Base-by-base conservation (phyloP, 805 yeast species). In the Millerozyma miso region DNA sequence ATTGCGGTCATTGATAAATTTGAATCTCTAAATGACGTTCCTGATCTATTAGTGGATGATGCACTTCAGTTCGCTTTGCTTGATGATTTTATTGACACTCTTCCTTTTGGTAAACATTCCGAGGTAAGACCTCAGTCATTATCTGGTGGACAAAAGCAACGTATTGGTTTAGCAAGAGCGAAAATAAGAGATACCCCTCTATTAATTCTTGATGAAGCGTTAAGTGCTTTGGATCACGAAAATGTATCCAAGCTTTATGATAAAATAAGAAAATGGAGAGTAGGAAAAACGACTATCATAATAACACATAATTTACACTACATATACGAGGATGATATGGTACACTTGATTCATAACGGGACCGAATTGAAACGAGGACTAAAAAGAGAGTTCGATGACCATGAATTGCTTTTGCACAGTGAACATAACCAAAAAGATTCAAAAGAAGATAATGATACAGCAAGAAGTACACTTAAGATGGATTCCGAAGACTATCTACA, bases 131-230 rank as follows among this genome's bases (percentile, higher is more conserved):
- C 56, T 1, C 63, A 67, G 0, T 50, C 54, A 1, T 64, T 91
- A 6, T 87, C 96, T 49, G 98, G 98, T 3, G 99, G 99, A 0
- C 97, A 93, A 59, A 77, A 74, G 43, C 99, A 93, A 62, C 69
- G 90, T 47, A 70, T 93, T 2, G 85, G 91, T 0, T 54, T 93
- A 20, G 97, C 98, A 0, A 72, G 97, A 42, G 97, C 97, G 0
- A 72, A 71, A 43, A 45, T 89, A 3, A 71, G 88, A 47, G 76
- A 93, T 54, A 62, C 95, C 0, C 87, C 90, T 0, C 74, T 93
- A 4, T 63, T 91, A 45, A 75, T 93, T 2, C 65, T 90, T 19
- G 99, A 93, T 64, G 99, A 93, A 58, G 77, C 93, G 3, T 66
- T 87, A 2, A 83, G 93, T 38, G 97, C 97, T 0, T 63, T 93